A percentile compares a stretch with the other conserved stretches of the same genome.
phyloP scores from a whole-genome alignment of 176 grass and related monocot species.

The Miscanthus lutarioriparius region DNA sequence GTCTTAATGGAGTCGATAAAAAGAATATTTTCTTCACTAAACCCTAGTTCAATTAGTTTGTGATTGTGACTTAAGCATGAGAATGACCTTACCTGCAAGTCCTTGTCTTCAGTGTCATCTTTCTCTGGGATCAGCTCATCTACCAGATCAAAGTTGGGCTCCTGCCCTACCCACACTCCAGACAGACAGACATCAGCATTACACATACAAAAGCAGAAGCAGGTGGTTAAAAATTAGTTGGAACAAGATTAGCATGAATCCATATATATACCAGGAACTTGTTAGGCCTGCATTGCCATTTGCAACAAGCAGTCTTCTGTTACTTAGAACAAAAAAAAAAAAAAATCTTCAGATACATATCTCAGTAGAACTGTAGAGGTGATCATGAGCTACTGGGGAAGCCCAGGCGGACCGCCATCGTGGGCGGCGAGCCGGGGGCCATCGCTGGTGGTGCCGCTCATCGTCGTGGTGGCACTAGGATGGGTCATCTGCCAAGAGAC shows the following conservation, averaged over 20 bases:
- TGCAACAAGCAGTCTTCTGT: not conserved
- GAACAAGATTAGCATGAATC: not conserved
- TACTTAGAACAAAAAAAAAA: not conserved
- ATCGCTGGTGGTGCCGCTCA: conserved; percentile 73
- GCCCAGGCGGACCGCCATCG: not conserved
- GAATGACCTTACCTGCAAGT: conserved; percentile 27
- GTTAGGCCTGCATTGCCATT: conserved; percentile 12
- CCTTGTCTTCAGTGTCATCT: conserved; percentile 10
- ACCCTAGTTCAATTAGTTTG: conserved; percentile 2
- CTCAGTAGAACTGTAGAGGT: conserved; percentile 20
- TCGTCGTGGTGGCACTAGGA: conserved; percentile 57
- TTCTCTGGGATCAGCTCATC: conserved; percentile 48
- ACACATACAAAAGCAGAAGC: conserved; percentile 3
- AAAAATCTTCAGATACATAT: not conserved
- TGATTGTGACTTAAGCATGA: conserved; percentile 12
- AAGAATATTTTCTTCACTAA: conserved; percentile 29
- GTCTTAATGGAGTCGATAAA: conserved; percentile 30
- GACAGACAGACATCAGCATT: conserved; percentile 26
- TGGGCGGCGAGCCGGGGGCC: conserved; percentile 45
- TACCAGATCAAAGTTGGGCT: conserved; percentile 43
- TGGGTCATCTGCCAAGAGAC: conserved; percentile 64
- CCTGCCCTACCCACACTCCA: conserved; percentile 32
- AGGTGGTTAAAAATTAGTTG: conserved; percentile 54
- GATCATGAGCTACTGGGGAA: conserved; percentile 47
- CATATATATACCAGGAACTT: conserved; percentile 3